Base-by-base conservation (phyloP, 805 yeast genomes). In the Sugiyamaella marilandica region DNA sequence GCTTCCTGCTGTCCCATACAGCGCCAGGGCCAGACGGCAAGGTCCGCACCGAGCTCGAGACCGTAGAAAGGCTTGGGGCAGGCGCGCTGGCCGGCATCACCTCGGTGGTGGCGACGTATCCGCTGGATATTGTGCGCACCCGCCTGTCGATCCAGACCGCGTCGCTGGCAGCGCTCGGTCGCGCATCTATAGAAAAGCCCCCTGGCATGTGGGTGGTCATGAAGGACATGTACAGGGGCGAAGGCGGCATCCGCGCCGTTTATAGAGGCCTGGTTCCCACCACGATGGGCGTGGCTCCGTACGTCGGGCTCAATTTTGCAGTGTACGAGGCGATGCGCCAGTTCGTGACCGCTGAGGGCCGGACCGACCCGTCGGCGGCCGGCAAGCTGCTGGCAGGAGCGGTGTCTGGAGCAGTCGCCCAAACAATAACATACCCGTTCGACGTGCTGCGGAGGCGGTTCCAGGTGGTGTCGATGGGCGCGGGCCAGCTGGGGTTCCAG, bases 211-310 rank as follows among this genome's bases (percentile, higher is more conserved):
- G 76, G 68, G 69, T 73, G 10, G 77, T 89, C 1, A 65, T 87
- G 52, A 61, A 57, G 34, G 70, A 74, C 14, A 88, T 90, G 18
- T 87, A 86, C 68, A 62, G 60, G 13, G 77, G 75, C 13, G 99
- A 92, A 70, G 98, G 98, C 35, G 96, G 97, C 0, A 21, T 88
- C 8, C 55, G 65, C 1, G 95, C 90, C 0, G 72, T 92, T 13
- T 92, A 87, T 65, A 75, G 91, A 49, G 99, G 99, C 2, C 74
- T 91, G 10, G 73, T 84, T 56, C 96, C 98, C n/a, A 92, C 98
- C 0, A 81, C 91, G 1, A 70, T 87, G 53, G 97, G 98, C 1
- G 97, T 94, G 18, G 97, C 96, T 1, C 97, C 98, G 1, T 94
- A 91, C 64, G 97, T 89, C 32, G 96, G 96, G 2, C 78, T 92